phyloP scores from a whole-genome alignment of 345 rosid genomes.

The Lumnitzera littorea region DNA sequence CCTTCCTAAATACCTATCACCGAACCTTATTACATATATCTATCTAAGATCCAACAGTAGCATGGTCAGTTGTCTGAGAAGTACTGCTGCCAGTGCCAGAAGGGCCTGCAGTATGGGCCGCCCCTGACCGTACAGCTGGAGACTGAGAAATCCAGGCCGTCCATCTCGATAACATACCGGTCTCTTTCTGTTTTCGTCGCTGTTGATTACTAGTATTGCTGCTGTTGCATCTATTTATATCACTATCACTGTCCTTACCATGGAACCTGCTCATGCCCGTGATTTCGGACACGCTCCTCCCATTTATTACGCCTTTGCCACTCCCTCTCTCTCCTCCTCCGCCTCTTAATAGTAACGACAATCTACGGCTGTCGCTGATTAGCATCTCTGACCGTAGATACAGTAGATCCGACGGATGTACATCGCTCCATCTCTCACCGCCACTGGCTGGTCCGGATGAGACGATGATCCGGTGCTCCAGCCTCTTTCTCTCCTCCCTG shows the following conservation, averaged over 20 bases:
- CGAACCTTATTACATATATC: too few species aligned
- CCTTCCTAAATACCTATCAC: too few species aligned
- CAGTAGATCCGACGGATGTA: conserved; percentile 61
- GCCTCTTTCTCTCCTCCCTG: conserved; percentile 23
- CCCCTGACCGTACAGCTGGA: conserved; percentile 13
- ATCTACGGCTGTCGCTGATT: conserved; percentile 30
- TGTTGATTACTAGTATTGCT: conserved; percentile 9
- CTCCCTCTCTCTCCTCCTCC: neutral
- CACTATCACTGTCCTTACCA: conserved; percentile 5
- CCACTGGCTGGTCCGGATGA: conserved; percentile 24
- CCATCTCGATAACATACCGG: conserved; percentile 39
- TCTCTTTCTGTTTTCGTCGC: conserved; percentile 27
- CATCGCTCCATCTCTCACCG: conserved; percentile 72
- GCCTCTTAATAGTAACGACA: neutral
- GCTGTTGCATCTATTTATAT: conserved; percentile 13
- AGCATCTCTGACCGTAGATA: conserved; percentile 75
- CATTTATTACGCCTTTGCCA: conserved; percentile 51
- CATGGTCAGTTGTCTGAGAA: too few species aligned
- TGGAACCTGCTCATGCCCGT: conserved; percentile 52
- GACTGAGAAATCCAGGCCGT: conserved; percentile 25
- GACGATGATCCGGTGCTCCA: conserved; percentile 70
- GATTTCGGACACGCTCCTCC: conserved; percentile 80
- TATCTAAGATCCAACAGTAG: too few species aligned
- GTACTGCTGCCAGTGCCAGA: too few species aligned
- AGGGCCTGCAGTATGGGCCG: too few species aligned